A percentile compares a stretch with the other conserved stretches of the same genome.
These are phyloP conservation scores for Luffa acutangula DNA, from an alignment of 306 rosid genomes.

Conservation along the genomic window DNA sequence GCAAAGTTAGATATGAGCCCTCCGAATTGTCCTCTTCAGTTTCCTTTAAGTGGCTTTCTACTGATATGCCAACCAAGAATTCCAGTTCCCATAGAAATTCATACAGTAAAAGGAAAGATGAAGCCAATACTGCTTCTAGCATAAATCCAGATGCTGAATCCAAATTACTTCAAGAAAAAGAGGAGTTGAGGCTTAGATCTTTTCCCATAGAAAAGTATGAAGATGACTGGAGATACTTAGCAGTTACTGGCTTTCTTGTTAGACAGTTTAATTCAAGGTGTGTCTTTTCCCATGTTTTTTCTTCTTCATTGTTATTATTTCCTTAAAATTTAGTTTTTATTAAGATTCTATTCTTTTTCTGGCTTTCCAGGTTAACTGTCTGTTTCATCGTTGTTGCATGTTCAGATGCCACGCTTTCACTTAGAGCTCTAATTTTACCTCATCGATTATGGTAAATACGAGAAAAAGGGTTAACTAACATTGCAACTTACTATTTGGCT, in stretches of 20 bases:
- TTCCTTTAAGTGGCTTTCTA: conserved; percentile 97
- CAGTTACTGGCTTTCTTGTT: conserved; percentile 87
- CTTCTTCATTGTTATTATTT: conserved; percentile 9
- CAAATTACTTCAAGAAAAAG: conserved; percentile 28
- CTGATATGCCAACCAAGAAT: conserved; percentile 79
- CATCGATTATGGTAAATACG: conserved; percentile 62
- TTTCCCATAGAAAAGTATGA: conserved; percentile 39
- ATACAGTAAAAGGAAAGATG: conserved; percentile 16
- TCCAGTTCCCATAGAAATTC: conserved; percentile 28
- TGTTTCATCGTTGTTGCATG: conserved; percentile 85
- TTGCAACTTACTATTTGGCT: not conserved
- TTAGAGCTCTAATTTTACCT: conserved; percentile 82
- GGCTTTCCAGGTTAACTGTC: conserved; percentile 64
- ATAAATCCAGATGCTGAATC: conserved; percentile 20
- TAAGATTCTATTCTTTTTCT: not conserved
- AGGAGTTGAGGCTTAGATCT: conserved; percentile 22
- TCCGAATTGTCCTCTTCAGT: conserved; percentile 39
- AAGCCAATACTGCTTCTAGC: conserved; percentile 24
- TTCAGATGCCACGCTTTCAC: conserved; percentile 79
- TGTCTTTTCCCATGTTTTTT: conserved; percentile 14
- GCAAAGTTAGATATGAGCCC: conserved; percentile 20
- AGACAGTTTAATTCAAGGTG: conserved; percentile 74
- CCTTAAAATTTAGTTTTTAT: conserved; percentile 4
- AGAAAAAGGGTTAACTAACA: not conserved
- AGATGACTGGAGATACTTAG: conserved; percentile 96